phyloP scores from a whole-genome alignment of 2,329 filamentous ascomycete genomes.

The Pseudogymnoascus sp. region DNA sequence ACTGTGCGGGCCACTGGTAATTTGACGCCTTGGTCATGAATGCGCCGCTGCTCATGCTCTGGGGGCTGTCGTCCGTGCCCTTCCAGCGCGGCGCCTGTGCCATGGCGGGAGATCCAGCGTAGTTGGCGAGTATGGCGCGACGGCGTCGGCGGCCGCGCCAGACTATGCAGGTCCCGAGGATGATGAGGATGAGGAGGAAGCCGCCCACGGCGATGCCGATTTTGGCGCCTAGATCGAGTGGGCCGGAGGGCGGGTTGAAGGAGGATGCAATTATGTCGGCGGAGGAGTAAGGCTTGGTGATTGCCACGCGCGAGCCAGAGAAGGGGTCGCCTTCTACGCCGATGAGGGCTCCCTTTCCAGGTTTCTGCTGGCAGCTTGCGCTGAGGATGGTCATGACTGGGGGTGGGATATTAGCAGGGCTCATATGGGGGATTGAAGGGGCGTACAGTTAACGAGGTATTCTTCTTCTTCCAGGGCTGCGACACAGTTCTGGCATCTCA shows the following conservation, averaged over 20 bases:
- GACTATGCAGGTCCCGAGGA: constrained; percentile 18
- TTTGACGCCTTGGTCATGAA: constrained; percentile 5
- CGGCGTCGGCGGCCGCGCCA: constrained; percentile 49
- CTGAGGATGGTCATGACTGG: constrained; percentile 26
- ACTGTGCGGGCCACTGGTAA: constrained; percentile 1
- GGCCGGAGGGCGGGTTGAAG: constrained; percentile 13
- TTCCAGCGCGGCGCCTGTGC: constrained; percentile 1
- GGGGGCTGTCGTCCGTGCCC: background rate
- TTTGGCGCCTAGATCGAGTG: constrained; percentile 20
- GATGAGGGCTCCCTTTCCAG: constrained; percentile 19
- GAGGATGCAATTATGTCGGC: constrained; percentile 1
- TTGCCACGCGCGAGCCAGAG: constrained; percentile 20
- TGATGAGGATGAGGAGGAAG: constrained; percentile 17
- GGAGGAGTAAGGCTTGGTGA: constrained; percentile 17
- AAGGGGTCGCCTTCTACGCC: constrained; percentile 27
- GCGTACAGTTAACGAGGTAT: constrained; percentile 23
- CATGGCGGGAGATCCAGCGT: background rate
- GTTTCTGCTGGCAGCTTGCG: constrained; percentile 26
- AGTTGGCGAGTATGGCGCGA: constrained; percentile 43
- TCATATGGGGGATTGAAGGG: background rate
- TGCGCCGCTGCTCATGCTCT: constrained; percentile 1
- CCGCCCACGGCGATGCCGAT: constrained; percentile 25
- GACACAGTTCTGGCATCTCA: constrained; percentile 20
- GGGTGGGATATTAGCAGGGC: background rate
- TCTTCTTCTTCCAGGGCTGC: constrained; percentile 9